phyloP scores from a whole-genome alignment of 2,329 filamentous ascomycete genomes.

The Cercospora beticola region DNA sequence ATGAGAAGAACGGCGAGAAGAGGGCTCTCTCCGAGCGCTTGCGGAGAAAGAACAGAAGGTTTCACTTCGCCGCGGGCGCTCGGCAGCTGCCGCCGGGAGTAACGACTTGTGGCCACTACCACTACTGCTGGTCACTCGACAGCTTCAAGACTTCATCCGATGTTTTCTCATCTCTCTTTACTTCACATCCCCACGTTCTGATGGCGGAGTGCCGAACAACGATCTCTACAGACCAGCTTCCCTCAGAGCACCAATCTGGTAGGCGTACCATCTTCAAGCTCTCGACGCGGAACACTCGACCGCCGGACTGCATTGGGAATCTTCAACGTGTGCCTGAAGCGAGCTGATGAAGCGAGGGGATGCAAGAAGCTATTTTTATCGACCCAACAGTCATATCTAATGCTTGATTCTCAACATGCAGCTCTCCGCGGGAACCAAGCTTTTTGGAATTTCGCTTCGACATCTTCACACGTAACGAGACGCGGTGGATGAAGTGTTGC shows the following conservation, averaged over 20 bases:
- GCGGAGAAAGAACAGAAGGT: background rate
- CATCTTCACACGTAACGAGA: background rate
- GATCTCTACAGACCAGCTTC: background rate
- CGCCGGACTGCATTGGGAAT: background rate
- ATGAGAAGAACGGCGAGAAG: no score
- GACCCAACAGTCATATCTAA: background rate
- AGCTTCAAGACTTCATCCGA: background rate
- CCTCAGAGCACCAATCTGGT: background rate
- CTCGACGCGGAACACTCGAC: background rate
- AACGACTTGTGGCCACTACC: background rate
- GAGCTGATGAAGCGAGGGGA: background rate
- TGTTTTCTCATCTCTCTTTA: background rate
- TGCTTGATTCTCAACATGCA: background rate
- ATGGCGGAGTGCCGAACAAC: background rate
- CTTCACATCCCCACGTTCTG: background rate
- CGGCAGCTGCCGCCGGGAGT: background rate
- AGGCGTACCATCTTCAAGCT: background rate
- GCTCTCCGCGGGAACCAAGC: background rate
- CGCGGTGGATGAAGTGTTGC: background rate
- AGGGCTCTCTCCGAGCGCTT: no score
- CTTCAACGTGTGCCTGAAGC: background rate
- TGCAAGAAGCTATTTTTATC: background rate
- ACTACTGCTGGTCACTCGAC: background rate
- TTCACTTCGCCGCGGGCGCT: background rate
- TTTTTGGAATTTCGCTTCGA: background rate